Evolutionary conservation across 169 alveolate species (phyloP).

Genomic region (Plasmodium gonderi): DNA sequence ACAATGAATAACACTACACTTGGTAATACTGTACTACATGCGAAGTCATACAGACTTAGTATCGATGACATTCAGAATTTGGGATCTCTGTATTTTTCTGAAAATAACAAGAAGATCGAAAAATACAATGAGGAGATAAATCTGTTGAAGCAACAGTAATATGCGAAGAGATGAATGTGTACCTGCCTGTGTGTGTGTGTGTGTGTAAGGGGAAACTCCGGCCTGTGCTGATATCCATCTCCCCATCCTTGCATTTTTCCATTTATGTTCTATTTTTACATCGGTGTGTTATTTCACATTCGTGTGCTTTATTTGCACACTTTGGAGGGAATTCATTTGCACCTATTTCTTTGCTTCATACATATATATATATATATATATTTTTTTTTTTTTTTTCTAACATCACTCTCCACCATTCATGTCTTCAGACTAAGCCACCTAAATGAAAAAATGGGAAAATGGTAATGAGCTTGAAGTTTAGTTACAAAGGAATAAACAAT

Average conservation of each 20-base stretch:
- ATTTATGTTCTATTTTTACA: neutral
- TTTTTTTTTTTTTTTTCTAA: neutral
- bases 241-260: neutral
- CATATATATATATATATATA: neutral
- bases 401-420: neutral
- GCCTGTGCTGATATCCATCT: neutral
- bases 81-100: conserved; percentile 23
- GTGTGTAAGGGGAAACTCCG: neutral
- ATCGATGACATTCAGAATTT: conserved; percentile 56
- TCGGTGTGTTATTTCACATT: neutral
- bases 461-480: conserved; percentile 11
- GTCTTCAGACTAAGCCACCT: conserved; percentile 19
- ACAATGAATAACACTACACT: conserved; percentile 32
- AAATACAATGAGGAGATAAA: conserved; percentile 50
- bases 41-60: conserved; percentile 31
- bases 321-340: too few species aligned
- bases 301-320: too few species aligned
- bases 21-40: conserved; percentile 22
- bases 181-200: neutral
- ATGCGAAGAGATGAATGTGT: neutral
- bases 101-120: conserved; percentile 23
- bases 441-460: conserved; percentile 70
- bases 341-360: too few species aligned
- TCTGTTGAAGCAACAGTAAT: conserved; percentile 58
- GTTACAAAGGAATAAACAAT: neutral